phyloP scores from a whole-genome alignment of 352 stramenopile species.

The Phytopythium vexans region DNA sequence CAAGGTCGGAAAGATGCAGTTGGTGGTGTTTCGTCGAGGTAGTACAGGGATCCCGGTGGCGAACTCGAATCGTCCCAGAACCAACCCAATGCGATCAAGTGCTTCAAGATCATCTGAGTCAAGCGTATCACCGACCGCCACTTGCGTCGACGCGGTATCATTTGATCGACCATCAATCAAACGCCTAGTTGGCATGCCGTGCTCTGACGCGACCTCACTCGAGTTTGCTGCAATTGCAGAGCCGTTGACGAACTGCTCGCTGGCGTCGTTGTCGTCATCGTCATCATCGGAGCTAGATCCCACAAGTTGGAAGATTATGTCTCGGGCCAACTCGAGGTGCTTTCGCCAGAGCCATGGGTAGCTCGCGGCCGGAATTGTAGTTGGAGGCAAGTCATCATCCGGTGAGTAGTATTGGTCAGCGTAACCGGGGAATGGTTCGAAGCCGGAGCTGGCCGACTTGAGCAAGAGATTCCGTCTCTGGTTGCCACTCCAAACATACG shows the following conservation, averaged over 20 bases:
- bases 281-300: constrained; percentile 5
- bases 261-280: constrained; percentile 5
- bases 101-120: constrained; percentile 15
- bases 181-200: no score
- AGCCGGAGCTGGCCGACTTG: constrained; percentile 19
- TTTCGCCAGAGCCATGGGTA: constrained; percentile 49
- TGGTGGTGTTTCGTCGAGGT: no score
- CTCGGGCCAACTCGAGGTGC: constrained; percentile 20
- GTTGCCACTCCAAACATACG: constrained; percentile 22
- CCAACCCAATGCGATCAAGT: constrained; percentile 24
- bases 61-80: constrained; percentile 51
- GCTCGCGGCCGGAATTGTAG: constrained; percentile 32
- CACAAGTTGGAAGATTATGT: constrained; percentile 23
- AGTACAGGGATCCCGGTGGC: constrained; percentile 34
- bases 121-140: no score
- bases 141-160: no score
- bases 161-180: no score
- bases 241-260: background rate
- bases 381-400: constrained; percentile 24
- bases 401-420: constrained; percentile 38
- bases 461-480: constrained; percentile 16
- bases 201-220: no score
- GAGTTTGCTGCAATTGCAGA: no score
- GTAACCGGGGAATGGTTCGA: constrained; percentile 48
- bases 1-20: no score